phyloP scores from a whole-genome alignment of 305 asterid species.

The Fraxinus nigra region DNA sequence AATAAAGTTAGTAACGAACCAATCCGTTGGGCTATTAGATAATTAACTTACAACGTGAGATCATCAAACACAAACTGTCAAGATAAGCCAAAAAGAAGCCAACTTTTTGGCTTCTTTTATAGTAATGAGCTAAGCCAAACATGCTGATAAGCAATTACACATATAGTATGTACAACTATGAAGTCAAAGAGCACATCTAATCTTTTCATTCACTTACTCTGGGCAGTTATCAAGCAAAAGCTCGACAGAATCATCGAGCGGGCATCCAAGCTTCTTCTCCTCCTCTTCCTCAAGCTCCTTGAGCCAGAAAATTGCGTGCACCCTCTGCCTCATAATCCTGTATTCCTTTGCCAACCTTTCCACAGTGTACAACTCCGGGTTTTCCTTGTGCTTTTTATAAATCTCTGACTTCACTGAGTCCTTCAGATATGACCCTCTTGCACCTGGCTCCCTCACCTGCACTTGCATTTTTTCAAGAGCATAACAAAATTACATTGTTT shows the following conservation, averaged over 20 bases:
- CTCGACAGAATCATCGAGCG: slow-evolving; percentile 71
- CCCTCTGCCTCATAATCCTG: slow-evolving; percentile 93
- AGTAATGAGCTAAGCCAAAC: not conserved
- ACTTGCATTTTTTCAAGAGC: slow-evolving; percentile 18
- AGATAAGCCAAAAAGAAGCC: not conserved
- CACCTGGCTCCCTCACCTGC: slow-evolving; percentile 92
- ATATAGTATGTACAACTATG: not conserved
- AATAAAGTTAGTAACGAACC: not conserved
- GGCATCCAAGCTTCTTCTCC: slow-evolving; percentile 71
- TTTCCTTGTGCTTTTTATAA: slow-evolving; percentile 83
- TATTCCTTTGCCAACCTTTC: slow-evolving; percentile 90
- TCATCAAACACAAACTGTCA: not conserved
- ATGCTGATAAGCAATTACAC: not conserved
- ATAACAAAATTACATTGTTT: not conserved
- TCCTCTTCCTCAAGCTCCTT: slow-evolving; percentile 80
- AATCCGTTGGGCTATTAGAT: not conserved
- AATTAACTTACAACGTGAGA: not conserved
- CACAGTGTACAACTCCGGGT: slow-evolving; percentile 76
- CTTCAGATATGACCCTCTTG: slow-evolving; percentile 76
- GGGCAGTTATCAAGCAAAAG: slow-evolving; percentile 63
- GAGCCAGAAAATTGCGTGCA: slow-evolving; percentile 86
- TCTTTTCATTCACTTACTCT: slow-evolving; percentile 56
- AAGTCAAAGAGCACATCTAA: slow-evolving; percentile 3
- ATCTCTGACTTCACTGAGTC: slow-evolving; percentile 86
- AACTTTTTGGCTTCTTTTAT: not conserved